Conservation (phyloP, 768 basidiomycete genomes). For the Agaricus subrufescens region DNA sequence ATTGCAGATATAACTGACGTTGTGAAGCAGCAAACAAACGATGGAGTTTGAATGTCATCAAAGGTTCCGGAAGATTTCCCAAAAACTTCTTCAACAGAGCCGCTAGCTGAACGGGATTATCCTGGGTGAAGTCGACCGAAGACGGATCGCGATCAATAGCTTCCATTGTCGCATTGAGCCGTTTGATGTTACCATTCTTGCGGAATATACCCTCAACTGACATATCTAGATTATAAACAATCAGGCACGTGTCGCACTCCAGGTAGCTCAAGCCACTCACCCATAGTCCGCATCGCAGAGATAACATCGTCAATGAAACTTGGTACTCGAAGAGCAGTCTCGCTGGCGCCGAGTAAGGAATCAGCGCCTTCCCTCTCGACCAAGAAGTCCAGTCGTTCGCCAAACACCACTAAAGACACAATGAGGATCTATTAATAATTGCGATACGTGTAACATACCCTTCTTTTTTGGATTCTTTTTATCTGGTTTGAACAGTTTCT, state of each 20-base stretch:
- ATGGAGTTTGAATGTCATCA: conserved; percentile 93
- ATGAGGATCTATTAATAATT: conserved; percentile 10
- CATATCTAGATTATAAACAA: conserved; percentile 64
- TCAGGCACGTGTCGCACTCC: conserved; percentile 5
- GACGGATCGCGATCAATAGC: conserved; percentile 92
- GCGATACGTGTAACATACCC: conserved; percentile 36
- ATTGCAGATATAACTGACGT: conserved; percentile 45
- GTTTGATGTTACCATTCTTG: conserved; percentile 95
- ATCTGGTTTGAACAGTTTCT: conserved; percentile 89
- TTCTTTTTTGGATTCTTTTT: conserved; percentile 91
- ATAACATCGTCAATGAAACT: conserved; percentile 98
- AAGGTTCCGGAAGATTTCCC: conserved; percentile 91
- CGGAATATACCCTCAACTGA: conserved; percentile 98
- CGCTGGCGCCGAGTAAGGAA: conserved; percentile 85
- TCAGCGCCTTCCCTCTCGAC: conserved; percentile 96
- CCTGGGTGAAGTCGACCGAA: conserved; percentile 87
- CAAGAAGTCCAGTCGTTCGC: conserved; percentile 86
- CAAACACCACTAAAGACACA: conserved; percentile 71
- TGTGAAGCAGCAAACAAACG: conserved; percentile 84
- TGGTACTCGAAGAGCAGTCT: conserved; percentile 81
- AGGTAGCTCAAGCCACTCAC: conserved; percentile 34
- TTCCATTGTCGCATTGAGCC: conserved; percentile 86
- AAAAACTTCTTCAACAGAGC: conserved; percentile 97
- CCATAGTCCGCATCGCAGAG: conserved; percentile 99
- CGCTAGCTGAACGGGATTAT: conserved; percentile 96